Evolutionary conservation across 768 basidiomycete genomes (phyloP), one percentile per base, ranked within the genome.

Genomic region (Tulasnella calospora): DNA sequence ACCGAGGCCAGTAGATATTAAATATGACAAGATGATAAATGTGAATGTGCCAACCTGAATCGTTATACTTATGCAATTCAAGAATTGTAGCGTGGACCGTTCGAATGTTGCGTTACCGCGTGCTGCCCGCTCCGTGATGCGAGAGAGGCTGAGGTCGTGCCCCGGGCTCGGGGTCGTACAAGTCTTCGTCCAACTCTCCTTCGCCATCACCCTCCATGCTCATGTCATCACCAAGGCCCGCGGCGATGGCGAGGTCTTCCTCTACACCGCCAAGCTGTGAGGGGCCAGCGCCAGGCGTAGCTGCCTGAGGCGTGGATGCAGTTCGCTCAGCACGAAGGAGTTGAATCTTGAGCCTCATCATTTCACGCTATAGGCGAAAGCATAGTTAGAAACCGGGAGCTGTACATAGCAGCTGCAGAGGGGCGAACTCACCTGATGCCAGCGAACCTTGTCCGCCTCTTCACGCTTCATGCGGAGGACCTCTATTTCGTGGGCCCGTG

Each of bases 341-440:
- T 44, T 80, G 71, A 21, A 80, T 80, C 73, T 70, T 69, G 27
- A 80, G 79, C n/a, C 79, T 47, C 57, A 80, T n/a, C 74, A 80
- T 77, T 71, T 80, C 79, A 17, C 79, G 71, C 71, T 79, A 30
- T 46, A 8, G 38, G 55, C 23, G 21, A 33, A n/a, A 10, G 9
- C 23, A 27, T 13, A 36, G 30, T 38, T 8, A 38, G 36, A 61
- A 19, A 23, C n/a, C 15, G 23, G 44, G 44, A 23, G 8, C 17
- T 17, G 30, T 19, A 19, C 15, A 61, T 35, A 57, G 40, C 6
- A 57, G 36, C 10, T 21, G 23, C 30, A 21, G 13, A 33, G 61
- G 27, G 38, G 27, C 3, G 4, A 33, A 30, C 75, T 35, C 23
- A 76, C 75, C 55, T 78, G 77, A 75, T 80, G 79, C 79, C 79